A percentile compares a stretch with the other conserved stretches of the same genome.
Conservation (phyloP, 768 basidiomycete genomes). For the Hypholoma sublateritium region DNA sequence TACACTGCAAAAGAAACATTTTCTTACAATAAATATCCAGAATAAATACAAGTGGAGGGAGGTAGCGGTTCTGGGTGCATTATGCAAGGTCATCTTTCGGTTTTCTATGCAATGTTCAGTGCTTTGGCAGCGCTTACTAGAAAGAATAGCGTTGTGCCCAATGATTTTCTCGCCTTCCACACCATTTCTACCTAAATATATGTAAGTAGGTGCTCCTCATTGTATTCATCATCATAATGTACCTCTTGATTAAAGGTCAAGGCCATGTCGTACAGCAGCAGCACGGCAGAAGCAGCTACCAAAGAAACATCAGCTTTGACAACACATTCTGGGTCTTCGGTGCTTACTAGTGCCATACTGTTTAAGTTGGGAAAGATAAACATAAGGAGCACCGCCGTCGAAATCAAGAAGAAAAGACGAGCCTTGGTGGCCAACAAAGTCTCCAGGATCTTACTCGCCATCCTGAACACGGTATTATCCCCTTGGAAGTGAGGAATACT, state of each 20-base stretch:
- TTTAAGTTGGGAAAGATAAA: neutral
- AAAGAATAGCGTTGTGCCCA: slow-evolving; percentile 20
- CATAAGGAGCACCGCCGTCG: neutral
- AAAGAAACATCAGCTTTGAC: neutral
- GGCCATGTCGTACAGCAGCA: neutral
- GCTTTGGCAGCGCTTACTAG: slow-evolving; percentile 11
- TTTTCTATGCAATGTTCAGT: neutral
- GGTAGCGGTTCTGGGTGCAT: slow-evolving; percentile 18
- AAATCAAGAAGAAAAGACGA: neutral
- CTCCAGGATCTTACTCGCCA: neutral
- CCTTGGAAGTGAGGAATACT: too few species aligned
- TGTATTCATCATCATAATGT: neutral
- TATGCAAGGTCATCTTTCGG: neutral
- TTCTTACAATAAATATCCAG: slow-evolving; percentile 16
- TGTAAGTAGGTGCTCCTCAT: neutral
- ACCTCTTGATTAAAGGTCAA: neutral
- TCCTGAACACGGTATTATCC: too few species aligned
- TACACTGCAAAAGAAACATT: neutral
- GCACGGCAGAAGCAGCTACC: neutral
- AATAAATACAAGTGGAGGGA: slow-evolving; percentile 15
- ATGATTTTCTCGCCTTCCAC: slow-evolving; percentile 19
- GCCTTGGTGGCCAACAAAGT: neutral
- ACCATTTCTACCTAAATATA: slow-evolving; percentile 14
- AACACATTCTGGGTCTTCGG: too few species aligned
- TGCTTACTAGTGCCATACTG: neutral